These are phyloP conservation scores for Lagenaria siceraria DNA, from an alignment of 306 rosid species.

Conservation along the genomic window DNA sequence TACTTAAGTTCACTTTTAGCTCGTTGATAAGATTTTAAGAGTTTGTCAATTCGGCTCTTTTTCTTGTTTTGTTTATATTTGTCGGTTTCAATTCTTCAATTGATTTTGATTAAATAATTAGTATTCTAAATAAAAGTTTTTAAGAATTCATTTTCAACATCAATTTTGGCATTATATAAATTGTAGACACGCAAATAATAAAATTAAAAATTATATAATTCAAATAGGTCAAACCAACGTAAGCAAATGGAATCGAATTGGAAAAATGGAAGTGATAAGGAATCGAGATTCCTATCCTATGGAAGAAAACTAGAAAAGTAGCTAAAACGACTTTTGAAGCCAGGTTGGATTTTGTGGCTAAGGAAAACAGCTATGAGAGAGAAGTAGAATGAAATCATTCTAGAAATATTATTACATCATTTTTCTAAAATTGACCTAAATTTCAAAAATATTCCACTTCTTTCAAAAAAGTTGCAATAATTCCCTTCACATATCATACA, in stretches of 20 bases:
- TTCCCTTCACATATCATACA: too few relatives aligned
- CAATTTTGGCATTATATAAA: too few relatives aligned
- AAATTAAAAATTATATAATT: neutral
- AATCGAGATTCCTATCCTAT: neutral
- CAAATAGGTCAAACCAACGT: neutral
- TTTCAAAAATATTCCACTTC: too few relatives aligned
- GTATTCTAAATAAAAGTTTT: neutral
- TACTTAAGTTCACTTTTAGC: too few relatives aligned
- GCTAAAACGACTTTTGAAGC: neutral
- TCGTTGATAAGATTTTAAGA: neutral
- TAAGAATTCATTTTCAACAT: too few relatives aligned
- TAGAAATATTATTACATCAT: neutral
- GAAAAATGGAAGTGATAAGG: neutral
- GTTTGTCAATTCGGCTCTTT: neutral
- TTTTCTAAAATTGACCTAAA: too few relatives aligned
- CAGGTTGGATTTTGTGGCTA: neutral
- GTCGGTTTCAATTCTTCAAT: neutral
- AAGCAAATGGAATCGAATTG: neutral
- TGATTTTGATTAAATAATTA: neutral
- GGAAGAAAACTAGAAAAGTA: neutral
- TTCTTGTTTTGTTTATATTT: neutral
- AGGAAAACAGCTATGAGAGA: neutral
- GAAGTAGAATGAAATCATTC: neutral
- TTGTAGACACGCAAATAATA: too few relatives aligned
- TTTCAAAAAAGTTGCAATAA: too few relatives aligned